phyloP scores from a whole-genome alignment of 2,329 filamentous ascomycete genomes.

The Nothopassalora personata region DNA sequence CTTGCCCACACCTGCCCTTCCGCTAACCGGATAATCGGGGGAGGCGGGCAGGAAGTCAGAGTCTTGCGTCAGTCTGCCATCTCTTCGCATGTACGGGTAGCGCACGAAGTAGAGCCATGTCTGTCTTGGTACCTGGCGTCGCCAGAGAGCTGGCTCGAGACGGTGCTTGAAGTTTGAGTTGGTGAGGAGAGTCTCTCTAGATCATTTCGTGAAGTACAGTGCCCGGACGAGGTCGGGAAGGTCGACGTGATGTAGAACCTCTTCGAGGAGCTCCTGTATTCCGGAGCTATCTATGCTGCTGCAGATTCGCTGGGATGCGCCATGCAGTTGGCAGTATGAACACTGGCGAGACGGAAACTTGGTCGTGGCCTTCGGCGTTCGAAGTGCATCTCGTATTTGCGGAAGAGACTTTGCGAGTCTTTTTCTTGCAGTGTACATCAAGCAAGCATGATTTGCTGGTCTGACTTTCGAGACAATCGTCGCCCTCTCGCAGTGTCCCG shows the following conservation, averaged over 20 bases:
- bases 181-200: neutral
- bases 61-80: no score
- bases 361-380: no score
- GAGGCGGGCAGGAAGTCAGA: no score
- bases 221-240: neutral
- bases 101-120: no score
- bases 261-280: neutral
- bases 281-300: neutral
- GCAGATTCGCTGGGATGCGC: neutral
- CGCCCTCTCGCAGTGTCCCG: no score
- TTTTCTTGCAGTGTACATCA: neutral
- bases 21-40: no score
- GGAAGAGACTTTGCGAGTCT: neutral
- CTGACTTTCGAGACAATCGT: no score
- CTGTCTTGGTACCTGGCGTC: no score
- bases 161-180: neutral
- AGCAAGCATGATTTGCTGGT: neutral
- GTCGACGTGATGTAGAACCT: neutral
- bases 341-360: neutral
- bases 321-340: neutral
- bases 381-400: no score
- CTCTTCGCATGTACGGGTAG: no score
- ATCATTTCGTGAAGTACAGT: neutral
- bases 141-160: neutral
- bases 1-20: no score